These are phyloP conservation scores for Aspergillus transmontanensis DNA, from an alignment of 2,329 filamentous ascomycete genomes.

Conservation along the genomic window DNA sequence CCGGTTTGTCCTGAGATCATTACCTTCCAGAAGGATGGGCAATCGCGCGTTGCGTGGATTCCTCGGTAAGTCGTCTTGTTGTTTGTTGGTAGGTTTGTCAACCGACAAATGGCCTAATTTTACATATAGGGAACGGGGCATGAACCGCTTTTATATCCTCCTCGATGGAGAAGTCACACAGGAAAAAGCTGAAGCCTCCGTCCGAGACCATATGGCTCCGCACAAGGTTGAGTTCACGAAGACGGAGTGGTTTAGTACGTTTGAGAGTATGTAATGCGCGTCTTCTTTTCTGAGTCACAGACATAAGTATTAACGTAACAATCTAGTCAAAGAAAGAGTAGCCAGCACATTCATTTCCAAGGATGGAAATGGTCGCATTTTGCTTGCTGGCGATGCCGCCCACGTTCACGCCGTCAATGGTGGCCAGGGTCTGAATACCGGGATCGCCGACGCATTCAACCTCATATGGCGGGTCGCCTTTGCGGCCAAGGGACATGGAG, in stretches of 20 bases:
- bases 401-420: slow-evolving; percentile 9
- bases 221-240: background rate
- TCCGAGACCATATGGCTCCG: slow-evolving; percentile 7
- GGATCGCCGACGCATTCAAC: slow-evolving; percentile 9
- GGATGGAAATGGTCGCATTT: background rate
- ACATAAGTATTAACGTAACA: background rate
- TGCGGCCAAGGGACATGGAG: background rate
- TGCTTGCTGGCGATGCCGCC: slow-evolving; percentile 2
- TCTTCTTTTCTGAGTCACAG: background rate
- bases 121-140: background rate
- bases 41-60: slow-evolving; percentile 7
- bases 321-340: slow-evolving; percentile 6
- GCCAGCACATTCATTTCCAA: slow-evolving; percentile 8
- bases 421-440: slow-evolving; percentile 9
- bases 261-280: slow-evolving; percentile 1
- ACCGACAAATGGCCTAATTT: background rate
- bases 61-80: background rate
- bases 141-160: slow-evolving; percentile 5
- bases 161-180: slow-evolving; percentile 5
- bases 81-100: background rate
- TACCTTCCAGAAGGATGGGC: slow-evolving; percentile 4
- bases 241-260: slow-evolving; percentile 7
- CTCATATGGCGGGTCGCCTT: slow-evolving; percentile 5
- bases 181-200: background rate
- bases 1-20: slow-evolving; percentile 7